Conservation (phyloP, 345 rosid genomes). For the Pistacia vera region DNA sequence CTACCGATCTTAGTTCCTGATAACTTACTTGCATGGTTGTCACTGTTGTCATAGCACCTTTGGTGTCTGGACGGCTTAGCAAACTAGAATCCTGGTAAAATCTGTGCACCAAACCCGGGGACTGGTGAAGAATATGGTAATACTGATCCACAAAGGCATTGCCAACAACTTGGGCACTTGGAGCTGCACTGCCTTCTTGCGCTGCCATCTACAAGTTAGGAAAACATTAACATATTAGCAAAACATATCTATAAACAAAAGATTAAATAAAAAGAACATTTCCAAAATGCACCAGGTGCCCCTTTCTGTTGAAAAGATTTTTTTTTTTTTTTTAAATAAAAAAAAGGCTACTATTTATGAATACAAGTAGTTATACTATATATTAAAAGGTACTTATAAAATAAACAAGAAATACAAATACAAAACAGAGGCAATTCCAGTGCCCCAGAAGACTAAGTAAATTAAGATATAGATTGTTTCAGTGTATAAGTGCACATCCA, state of each 20-base stretch:
- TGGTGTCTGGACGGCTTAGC: slow-evolving; percentile 57
- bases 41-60: slow-evolving; percentile 57
- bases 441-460: background rate
- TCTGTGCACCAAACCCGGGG: slow-evolving; percentile 52
- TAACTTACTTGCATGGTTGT: slow-evolving; percentile 61
- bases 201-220: slow-evolving; percentile 50
- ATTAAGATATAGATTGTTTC: background rate
- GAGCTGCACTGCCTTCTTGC: slow-evolving; percentile 49
- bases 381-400: background rate
- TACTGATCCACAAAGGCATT: slow-evolving; percentile 75
- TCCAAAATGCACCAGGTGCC: background rate
- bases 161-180: slow-evolving; percentile 57
- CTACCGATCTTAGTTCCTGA: slow-evolving; percentile 2
- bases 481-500: background rate
- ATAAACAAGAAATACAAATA: background rate
- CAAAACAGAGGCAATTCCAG: background rate
- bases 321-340: too few species aligned
- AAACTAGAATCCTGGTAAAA: slow-evolving; percentile 74
- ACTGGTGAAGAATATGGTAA: slow-evolving; percentile 70
- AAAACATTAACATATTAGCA: background rate
- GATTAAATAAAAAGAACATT: background rate
- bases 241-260: background rate
- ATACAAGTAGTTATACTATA: background rate
- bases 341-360: too few species aligned
- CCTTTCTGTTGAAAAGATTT: background rate